Base-by-base conservation (phyloP, 208 protist species). In the Trypanosoma scelopori region DNA sequence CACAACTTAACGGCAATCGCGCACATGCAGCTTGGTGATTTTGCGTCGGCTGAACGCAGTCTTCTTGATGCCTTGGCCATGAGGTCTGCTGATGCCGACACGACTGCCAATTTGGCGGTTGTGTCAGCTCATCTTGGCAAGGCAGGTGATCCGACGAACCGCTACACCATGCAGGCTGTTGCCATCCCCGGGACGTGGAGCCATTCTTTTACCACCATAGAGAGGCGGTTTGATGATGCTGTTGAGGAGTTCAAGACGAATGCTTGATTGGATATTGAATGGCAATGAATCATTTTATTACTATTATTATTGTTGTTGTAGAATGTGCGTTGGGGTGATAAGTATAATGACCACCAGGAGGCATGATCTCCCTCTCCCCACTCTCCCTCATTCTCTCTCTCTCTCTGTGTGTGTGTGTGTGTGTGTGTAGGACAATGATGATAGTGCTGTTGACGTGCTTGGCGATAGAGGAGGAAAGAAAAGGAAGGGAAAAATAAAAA, bases 1-100 rank as follows among this genome's bases (percentile, higher is more conserved):
- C 75, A 87, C 22, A 97, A 97, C 55, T 70, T 92, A 7, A 69
- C 72, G 32, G 94, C 92, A 4, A 30, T 96, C 15, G 81, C 84
- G 47, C 74, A 92, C 11, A 82, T 98, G 69, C 77, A 72, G 2
- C 64, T 86, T 46, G 64, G 77, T 7, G 74, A 85, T 32, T 87
- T 82, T 59, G 84, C 82, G 11, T 71, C 82, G 18, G 89, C 94
- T 11, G 83, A 97, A 75, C 60, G 75, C 35, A 72, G 55, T 28
- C 75, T 97, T 66, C 61, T 91, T 6, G 84, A 96, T 41, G 88
- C 90, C 3, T 65, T 95, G 7, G 58, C 79, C 5, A 71, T 91
- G 37, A 76, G 73, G 20, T 82, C 87, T 1, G 81, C 71, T 32
- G 91, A 95, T 65, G 57, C 74, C 9, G 83, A 84, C 28, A 96